A percentile compares a stretch with the other conserved stretches of the same genome.
These are phyloP conservation scores for Urochloa ruziziensis DNA, from an alignment of 176 grass and related monocot genomes.

Conservation along the genomic window DNA sequence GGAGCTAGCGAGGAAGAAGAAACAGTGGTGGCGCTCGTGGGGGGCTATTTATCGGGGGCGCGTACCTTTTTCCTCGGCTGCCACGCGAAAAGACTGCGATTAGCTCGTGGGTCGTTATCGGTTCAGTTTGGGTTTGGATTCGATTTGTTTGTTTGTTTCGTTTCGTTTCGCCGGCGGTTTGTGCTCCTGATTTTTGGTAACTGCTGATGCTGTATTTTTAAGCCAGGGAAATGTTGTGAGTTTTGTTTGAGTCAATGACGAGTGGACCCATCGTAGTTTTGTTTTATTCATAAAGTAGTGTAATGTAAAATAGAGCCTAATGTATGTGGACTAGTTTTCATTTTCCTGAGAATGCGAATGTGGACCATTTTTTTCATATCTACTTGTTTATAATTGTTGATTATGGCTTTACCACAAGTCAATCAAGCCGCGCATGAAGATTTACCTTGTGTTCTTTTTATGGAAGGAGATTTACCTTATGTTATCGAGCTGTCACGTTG, in stretches of 20 bases:
- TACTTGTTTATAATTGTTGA: not conserved
- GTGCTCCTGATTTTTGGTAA: not conserved
- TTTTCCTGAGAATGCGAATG: not conserved
- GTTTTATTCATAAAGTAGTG: not conserved
- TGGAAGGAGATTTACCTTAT: not conserved
- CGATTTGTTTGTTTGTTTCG: not conserved
- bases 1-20: not conserved
- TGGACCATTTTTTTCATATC: not conserved
- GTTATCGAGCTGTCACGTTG: not conserved
- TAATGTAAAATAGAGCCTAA: not conserved
- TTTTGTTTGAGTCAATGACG: not conserved
- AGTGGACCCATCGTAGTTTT: not conserved
- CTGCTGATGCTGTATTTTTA: not conserved
- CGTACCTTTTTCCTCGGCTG: not conserved
- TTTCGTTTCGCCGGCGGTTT: not conserved
- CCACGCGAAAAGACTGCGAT: conserved; percentile 21
- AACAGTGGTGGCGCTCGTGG: not conserved
- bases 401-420: not conserved
- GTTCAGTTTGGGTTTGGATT: conserved; percentile 1
- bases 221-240: not conserved
- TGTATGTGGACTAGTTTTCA: not conserved
- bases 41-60: conserved; percentile 17
- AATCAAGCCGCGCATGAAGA: not conserved
- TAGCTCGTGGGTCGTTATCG: conserved; percentile 28
- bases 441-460: not conserved